Conservation (phyloP, 1,284 basidiomycete species). For the Tylopilus sp. region DNA sequence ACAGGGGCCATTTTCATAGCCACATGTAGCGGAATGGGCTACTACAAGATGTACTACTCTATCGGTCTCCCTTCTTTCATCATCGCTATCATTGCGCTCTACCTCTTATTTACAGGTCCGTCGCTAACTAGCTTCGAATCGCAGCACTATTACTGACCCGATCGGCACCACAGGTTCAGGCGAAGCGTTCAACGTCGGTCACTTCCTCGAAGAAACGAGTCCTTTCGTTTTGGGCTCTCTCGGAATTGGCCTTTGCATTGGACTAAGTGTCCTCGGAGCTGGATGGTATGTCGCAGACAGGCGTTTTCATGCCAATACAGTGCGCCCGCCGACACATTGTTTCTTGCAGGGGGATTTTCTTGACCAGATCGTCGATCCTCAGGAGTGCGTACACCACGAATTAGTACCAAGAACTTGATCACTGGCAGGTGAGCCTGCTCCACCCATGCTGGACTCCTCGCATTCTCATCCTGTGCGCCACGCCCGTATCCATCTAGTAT, state of each 20-base stretch:
- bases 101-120: slow-evolving; percentile 82
- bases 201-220: slow-evolving; percentile 88
- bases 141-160: slow-evolving; percentile 1
- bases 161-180: slow-evolving; percentile 59
- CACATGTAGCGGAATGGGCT: slow-evolving; percentile 38
- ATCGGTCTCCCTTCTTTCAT: slow-evolving; percentile 67
- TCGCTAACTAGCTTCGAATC: background rate
- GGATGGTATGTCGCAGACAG: slow-evolving; percentile 69
- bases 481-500: slow-evolving; percentile 52
- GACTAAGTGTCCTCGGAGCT: slow-evolving; percentile 89
- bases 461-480: background rate
- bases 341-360: slow-evolving; percentile 85
- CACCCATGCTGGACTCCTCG: background rate
- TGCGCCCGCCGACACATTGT: slow-evolving; percentile 7
- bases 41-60: slow-evolving; percentile 48
- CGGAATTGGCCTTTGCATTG: slow-evolving; percentile 91
- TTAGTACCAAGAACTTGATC: slow-evolving; percentile 97
- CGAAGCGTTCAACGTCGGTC: slow-evolving; percentile 87
- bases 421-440: slow-evolving; percentile 56
- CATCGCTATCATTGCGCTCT: slow-evolving; percentile 65
- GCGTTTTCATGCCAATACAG: background rate
- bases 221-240: slow-evolving; percentile 91
- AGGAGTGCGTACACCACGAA: slow-evolving; percentile 90
- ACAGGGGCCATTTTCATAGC: slow-evolving; percentile 13
- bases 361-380: slow-evolving; percentile 91